A percentile compares a stretch with the other conserved stretches of the same genome.
Evolutionary conservation across 2,329 filamentous ascomycete species (phyloP).

Genomic region (Dactylellina haptotyla): DNA sequence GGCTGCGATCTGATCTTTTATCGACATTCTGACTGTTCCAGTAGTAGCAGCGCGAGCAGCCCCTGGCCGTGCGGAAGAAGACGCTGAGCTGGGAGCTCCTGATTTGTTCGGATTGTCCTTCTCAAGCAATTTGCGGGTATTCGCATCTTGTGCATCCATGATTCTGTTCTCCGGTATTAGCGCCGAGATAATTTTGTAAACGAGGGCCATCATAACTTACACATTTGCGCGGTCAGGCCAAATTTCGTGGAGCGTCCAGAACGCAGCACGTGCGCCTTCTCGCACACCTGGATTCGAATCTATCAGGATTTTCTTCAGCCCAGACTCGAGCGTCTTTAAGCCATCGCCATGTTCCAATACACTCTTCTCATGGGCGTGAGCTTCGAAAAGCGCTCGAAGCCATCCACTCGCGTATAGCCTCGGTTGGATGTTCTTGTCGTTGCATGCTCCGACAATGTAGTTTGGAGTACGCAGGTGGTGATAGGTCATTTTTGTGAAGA

Average conservation of each 20-base stretch:
- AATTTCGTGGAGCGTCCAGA: constrained; percentile 81
- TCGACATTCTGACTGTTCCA: constrained; percentile 69
- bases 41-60: constrained; percentile 64
- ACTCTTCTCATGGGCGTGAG: constrained; percentile 79
- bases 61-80: constrained; percentile 12
- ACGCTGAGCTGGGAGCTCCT: constrained; percentile 60
- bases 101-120: constrained; percentile 81
- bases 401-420: constrained; percentile 81
- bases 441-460: constrained; percentile 81
- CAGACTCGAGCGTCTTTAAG: constrained; percentile 84
- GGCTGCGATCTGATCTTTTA: constrained; percentile 82
- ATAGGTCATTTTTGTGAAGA: constrained; percentile 83
- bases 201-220: constrained; percentile 64
- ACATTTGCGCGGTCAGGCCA: constrained; percentile 81
- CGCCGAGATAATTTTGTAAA: neutral
- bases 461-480: constrained; percentile 78
- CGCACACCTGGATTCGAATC: constrained; percentile 92
- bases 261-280: constrained; percentile 84
- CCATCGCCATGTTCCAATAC: constrained; percentile 86
- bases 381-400: constrained; percentile 82
- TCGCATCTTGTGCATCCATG: constrained; percentile 79
- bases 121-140: constrained; percentile 80
- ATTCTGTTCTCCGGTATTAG: constrained; percentile 65
- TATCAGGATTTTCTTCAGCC: constrained; percentile 84
- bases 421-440: constrained; percentile 93